Evolutionary conservation across 192 early-diverging fungal species (phyloP).

Genomic region (Diversispora eburnea): DNA sequence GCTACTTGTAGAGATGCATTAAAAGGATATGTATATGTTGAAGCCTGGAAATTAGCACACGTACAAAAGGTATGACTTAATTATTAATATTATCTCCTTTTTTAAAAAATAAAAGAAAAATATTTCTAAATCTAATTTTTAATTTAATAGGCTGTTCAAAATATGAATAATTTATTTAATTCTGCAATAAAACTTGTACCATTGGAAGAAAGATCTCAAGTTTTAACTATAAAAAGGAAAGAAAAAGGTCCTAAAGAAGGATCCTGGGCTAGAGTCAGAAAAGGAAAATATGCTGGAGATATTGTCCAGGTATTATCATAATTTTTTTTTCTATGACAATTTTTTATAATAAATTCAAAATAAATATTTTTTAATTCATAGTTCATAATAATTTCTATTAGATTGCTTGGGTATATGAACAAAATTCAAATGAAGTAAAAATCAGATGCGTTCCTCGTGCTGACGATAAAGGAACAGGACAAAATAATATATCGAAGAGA

Average conservation of each 20-base stretch:
- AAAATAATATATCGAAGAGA: conserved; percentile 39
- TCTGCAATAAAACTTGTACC: conserved; percentile 76
- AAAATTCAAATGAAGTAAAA: conserved; percentile 60
- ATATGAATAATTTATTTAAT: conserved; percentile 72
- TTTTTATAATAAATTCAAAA: not conserved
- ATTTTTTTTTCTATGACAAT: not conserved
- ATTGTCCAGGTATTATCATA: conserved; percentile 71
- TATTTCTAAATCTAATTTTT: not conserved
- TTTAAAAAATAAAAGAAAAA: not conserved
- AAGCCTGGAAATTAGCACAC: conserved; percentile 73
- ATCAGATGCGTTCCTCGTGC: conserved; percentile 70
- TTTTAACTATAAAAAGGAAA: conserved; percentile 71
- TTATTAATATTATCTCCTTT: not conserved
- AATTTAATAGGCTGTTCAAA: conserved; percentile 55
- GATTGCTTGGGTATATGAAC: conserved; percentile 54
- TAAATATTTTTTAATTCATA: not conserved
- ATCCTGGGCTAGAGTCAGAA: conserved; percentile 85
- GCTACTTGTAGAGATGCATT: conserved; percentile 80
- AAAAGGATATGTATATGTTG: conserved; percentile 90
- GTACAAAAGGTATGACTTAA: conserved; percentile 58
- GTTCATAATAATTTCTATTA: conserved; percentile 17
- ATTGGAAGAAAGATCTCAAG: conserved; percentile 88
- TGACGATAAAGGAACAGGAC: conserved; percentile 37
- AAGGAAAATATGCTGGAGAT: conserved; percentile 92
- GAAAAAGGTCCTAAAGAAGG: conserved; percentile 59